phyloP scores from a whole-genome alignment of 257 asterid genomes.

The Thymus quinquecostatus region DNA sequence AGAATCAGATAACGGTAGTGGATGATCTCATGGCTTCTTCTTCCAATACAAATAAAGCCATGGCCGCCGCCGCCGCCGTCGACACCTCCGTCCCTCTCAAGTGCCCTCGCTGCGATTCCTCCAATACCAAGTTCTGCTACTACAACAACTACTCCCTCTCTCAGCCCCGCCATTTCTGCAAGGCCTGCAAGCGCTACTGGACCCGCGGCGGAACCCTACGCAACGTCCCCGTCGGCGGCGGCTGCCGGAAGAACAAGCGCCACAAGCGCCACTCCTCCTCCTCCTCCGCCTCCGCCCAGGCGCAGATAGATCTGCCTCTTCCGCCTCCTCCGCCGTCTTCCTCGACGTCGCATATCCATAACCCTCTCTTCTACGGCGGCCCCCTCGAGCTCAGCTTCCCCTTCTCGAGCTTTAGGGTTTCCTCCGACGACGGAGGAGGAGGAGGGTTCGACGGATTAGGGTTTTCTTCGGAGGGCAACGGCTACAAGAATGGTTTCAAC shows the following conservation, averaged over 20 bases:
- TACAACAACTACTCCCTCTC: constrained; percentile 67
- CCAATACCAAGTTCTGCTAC: constrained; percentile 65
- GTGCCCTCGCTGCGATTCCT: constrained; percentile 69
- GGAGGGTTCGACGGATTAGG: constrained; percentile 46
- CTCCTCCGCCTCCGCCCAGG: constrained; percentile 23
- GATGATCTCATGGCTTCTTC: constrained; percentile 61
- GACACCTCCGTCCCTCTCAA: constrained; percentile 32
- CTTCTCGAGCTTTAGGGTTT: constrained; percentile 44
- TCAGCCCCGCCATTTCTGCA: constrained; percentile 69
- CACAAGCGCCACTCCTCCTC: constrained; percentile 37
- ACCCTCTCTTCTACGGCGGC: constrained; percentile 36
- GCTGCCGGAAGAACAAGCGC: constrained; percentile 59
- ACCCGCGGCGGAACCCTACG: constrained; percentile 65
- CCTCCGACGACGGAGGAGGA: neutral
- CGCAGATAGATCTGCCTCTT: constrained; percentile 34
- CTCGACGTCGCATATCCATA: constrained; percentile 12
- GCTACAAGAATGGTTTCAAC: constrained; percentile 26
- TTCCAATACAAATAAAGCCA: constrained; percentile 23
- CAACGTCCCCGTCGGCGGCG: constrained; percentile 70
- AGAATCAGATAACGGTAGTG: constrained; percentile 38
- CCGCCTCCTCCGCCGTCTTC: constrained; percentile 5
- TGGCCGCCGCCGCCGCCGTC: neutral
- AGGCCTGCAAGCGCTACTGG: constrained; percentile 70
- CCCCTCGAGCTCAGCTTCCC: constrained; percentile 49
- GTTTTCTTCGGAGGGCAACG: constrained; percentile 39